A percentile compares a stretch with the other conserved stretches of the same genome.
phyloP scores from a whole-genome alignment of 177 flowering plant genomes.

The Vitis hybrid region DNA sequence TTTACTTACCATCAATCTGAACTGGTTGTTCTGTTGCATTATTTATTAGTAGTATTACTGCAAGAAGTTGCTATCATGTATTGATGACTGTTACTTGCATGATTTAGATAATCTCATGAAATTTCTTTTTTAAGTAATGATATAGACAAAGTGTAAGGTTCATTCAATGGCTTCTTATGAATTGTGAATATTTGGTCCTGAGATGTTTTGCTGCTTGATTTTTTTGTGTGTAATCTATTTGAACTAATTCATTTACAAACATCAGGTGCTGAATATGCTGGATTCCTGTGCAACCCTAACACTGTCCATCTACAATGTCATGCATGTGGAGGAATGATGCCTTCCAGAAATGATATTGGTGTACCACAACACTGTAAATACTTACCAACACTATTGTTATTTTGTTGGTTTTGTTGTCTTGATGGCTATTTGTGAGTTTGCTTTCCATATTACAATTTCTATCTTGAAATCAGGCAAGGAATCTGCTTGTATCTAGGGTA shows the following conservation, averaged over 20 bases:
- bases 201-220: neutral
- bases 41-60: too few relatives aligned
- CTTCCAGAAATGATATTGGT: constrained; percentile 53
- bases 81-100: too few relatives aligned
- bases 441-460: too few relatives aligned
- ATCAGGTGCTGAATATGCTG: constrained; percentile 52
- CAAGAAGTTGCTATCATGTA: too few relatives aligned
- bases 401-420: neutral
- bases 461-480: too few relatives aligned
- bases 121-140: too few relatives aligned
- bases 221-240: constrained; percentile 3
- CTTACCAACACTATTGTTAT: neutral
- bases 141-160: too few relatives aligned
- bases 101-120: too few relatives aligned
- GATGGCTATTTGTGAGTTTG: too few relatives aligned
- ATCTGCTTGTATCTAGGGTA: too few relatives aligned
- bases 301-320: constrained; percentile 82
- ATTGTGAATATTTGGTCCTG: neutral
- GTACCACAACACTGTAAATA: constrained; percentile 78
- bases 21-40: neutral
- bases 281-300: constrained; percentile 58
- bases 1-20: neutral
- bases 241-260: constrained; percentile 1
- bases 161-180: too few relatives aligned
- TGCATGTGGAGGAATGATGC: constrained; percentile 90